Evolutionary conservation across 2,329 filamentous ascomycete species (phyloP), one percentile per base, ranked within the genome.

Genomic region (Xylaria sp.): DNA sequence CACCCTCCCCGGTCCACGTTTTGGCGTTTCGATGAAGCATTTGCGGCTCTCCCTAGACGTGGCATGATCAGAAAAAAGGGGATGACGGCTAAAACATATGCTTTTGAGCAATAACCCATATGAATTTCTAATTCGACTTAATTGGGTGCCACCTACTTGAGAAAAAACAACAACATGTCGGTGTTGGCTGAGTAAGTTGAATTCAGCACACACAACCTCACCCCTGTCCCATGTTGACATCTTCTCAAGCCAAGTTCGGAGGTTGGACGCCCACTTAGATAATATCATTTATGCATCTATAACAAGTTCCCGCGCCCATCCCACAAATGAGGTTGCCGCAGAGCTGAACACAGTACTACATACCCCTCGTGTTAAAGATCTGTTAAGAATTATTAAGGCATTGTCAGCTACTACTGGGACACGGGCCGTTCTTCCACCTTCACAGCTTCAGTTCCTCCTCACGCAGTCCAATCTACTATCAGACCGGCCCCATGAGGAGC

Each of bases 361-460:
- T 70, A 86, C 85, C 23, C 84, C 86, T 31, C 82, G 88, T 60
- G 81, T 90, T 73, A 81, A 88, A 78, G 84, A 89, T 62, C 82
- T 97, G 46, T 86, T 94, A 72, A 83, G 82, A 66, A 87, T 94
- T 63, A 88, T 93, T 75, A 90, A 91, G 79, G 84, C 88, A 2
- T 81, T 97, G 15, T 94, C 92, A 23, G 88, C 90, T 4, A 89
- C 89, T 2, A 88, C 90, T 0, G 88, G 89, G 2, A 88, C 90
- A 5, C 85, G 87, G 61, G 83, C 88, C 38, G 81, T 92, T 6
- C 81, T 94, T n/a, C 81, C 88, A 2, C 79, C 88, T 26, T 81
- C 83, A 63, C 86, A 86, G 28, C 88, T 97, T 67, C 85, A 85
- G 67, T 80, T 81, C 15, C 81, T 94, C 38, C 84, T 97, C 44